Conservation (phyloP, 1,139 yeast species). For the Trichomonascaceae sp. region DNA sequence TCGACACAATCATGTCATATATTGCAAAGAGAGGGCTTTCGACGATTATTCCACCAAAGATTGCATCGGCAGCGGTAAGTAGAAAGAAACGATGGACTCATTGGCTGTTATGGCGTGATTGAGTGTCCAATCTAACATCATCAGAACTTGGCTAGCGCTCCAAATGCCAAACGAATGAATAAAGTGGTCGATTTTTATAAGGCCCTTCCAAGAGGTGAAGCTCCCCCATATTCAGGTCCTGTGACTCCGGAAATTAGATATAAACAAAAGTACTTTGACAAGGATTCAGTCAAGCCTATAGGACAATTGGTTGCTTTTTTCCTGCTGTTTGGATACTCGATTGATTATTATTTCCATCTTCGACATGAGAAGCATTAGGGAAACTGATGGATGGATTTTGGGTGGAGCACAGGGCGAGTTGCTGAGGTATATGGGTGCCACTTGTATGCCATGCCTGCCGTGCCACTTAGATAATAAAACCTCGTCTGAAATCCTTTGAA, state of each 20-base stretch:
- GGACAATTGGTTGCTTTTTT: slow-evolving; percentile 70
- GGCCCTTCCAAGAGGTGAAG: slow-evolving; percentile 91
- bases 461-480: too few species aligned
- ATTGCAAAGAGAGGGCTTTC: slow-evolving; percentile 89
- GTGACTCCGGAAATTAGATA: slow-evolving; percentile 59
- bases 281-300: slow-evolving; percentile 68
- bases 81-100: background rate
- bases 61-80: slow-evolving; percentile 90
- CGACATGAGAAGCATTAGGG: slow-evolving; percentile 39
- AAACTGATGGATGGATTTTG: background rate
- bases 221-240: slow-evolving; percentile 62
- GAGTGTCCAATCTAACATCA: background rate
- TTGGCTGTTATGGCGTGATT: background rate
- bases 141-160: slow-evolving; percentile 87
- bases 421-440: too few species aligned
- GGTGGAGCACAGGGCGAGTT: too few species aligned
- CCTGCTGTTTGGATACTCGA: slow-evolving; percentile 75
- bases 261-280: slow-evolving; percentile 63
- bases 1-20: slow-evolving; percentile 55
- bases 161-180: slow-evolving; percentile 95
- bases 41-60: slow-evolving; percentile 97
- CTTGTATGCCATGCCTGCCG: too few species aligned
- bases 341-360: slow-evolving; percentile 89
- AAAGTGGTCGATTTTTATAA: slow-evolving; percentile 94
- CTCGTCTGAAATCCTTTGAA: too few species aligned